Conservation (phyloP, 83 land plant genomes). For the Picea mariana region DNA sequence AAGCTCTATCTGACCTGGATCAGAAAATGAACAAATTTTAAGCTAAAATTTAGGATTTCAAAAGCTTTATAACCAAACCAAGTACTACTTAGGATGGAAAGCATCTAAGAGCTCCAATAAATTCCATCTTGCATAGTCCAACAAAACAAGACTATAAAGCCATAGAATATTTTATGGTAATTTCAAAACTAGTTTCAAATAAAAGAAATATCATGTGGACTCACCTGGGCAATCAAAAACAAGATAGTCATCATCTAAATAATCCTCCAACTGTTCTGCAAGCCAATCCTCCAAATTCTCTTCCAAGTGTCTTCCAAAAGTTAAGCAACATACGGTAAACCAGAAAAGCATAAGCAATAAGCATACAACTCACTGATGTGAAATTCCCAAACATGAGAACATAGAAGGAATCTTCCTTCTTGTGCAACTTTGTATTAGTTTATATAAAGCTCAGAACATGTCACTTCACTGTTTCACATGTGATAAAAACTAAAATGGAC, state of each 20-base stretch:
- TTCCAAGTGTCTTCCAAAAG: conserved; percentile 64
- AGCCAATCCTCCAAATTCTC: conserved; percentile 96
- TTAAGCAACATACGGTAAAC: conserved; percentile 10
- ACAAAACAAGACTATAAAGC: not conserved
- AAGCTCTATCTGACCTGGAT: conserved; percentile 95
- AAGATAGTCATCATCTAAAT: conserved; percentile 93
- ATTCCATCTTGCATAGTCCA: not conserved
- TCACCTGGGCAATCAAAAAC: conserved; percentile 99
- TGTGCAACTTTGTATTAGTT: not conserved
- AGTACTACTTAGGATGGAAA: not conserved
- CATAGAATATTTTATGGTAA: not conserved
- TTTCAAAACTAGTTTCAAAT: not conserved
- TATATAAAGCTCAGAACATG: not conserved
- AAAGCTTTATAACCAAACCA: not conserved
- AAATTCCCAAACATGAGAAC: not conserved
- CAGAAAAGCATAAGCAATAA: not conserved
- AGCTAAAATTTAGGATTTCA: not conserved
- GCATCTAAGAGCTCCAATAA: not conserved
- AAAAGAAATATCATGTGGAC: not conserved
- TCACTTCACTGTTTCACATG: not conserved
- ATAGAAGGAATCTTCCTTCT: not conserved
- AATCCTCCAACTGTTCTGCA: conserved; percentile 85
- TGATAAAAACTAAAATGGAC: not conserved
- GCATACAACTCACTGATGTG: not conserved
- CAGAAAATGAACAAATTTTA: not conserved